A percentile compares a stretch with the other conserved stretches of the same genome.
phyloP scores from a whole-genome alignment of 1,284 basidiomycete genomes.

The Ustilago cynodontis region DNA sequence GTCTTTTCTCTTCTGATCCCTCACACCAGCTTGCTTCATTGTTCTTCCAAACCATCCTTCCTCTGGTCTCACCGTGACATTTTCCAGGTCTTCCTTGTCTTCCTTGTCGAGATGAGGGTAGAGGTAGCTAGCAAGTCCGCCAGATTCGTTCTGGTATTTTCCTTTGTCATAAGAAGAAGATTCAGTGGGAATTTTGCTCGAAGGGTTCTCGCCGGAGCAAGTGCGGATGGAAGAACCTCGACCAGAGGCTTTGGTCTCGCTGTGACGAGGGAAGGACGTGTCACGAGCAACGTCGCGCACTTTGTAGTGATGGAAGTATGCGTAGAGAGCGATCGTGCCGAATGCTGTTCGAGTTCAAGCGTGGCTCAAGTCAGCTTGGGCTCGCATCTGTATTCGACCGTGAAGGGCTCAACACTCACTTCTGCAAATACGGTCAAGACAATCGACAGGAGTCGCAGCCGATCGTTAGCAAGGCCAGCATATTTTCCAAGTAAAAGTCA shows the following conservation, averaged over 20 bases:
- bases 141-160: slow-evolving; percentile 24
- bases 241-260: slow-evolving; percentile 26
- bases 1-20: slow-evolving; percentile 28
- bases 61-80: slow-evolving; percentile 13
- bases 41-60: slow-evolving; percentile 24
- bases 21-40: slow-evolving; percentile 33
- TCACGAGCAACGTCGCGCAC: slow-evolving; percentile 18
- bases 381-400: too few species aligned
- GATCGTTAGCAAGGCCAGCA: too few species aligned
- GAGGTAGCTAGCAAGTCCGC: slow-evolving; percentile 10
- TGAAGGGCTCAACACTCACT: too few species aligned
- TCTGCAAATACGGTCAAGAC: too few species aligned
- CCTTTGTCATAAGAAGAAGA: background rate
- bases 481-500: too few species aligned
- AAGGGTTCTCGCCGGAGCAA: slow-evolving; percentile 9
- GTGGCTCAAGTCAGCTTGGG: background rate
- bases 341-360: slow-evolving; percentile 15
- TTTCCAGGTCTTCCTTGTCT: slow-evolving; percentile 21
- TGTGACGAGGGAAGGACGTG: slow-evolving; percentile 16
- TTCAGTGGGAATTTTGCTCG: background rate
- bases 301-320: slow-evolving; percentile 37
- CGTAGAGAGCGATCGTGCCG: slow-evolving; percentile 30
- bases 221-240: slow-evolving; percentile 11
- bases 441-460: background rate
- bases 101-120: slow-evolving; percentile 24